Evolutionary conservation across 176 grass and related monocot genomes (phyloP), one percentile per base, ranked within the genome.

Genomic region (Aegilops tauschii): DNA sequence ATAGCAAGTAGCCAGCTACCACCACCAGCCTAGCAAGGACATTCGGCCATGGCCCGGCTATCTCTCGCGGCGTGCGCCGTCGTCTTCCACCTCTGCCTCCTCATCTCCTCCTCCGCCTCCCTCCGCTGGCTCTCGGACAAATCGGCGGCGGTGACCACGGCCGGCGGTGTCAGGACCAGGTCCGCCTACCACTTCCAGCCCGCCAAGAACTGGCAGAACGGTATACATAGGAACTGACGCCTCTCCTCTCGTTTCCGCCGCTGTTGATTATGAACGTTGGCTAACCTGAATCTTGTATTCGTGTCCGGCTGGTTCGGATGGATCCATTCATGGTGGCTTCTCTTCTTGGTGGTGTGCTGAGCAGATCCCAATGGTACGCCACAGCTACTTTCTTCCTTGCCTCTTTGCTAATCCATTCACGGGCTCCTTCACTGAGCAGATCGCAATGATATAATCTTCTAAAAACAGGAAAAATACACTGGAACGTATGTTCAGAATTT

Each of bases 161-260:
- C 30, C 16, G 6, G 42, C 78, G 73, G 66, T 14, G 49, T 28
- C 83, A 88, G 73, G 14, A 10, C 3, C 25, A 30, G 91, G 86
- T 95, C 93, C 3, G 93, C 95, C 73, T 98, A 95, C 86, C 95
- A 98, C 84, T 98, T 98, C 85, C 95, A 98, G 80, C 93, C 95
- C 2, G 78, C 91, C 11, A 92, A 90, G 87, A 90, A 95, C 80
- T 98, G 95, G 95, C 91, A 95, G 56, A 98, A 98, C 64, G 95
- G 95, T 98, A 73, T 7, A 13, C 3, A 49, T 8, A 18, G 18
- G 59, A 23, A 7, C 17, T 10, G 2, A 18, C 50, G 54, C 54
- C 64, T 69, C 23, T 78, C 58, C 58, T 20, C 54, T 58, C 1
- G 21, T 73, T 27, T 76, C 17, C 5, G 54, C 11, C 5, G 54